Evolutionary conservation across 2,329 filamentous ascomycete species (phyloP), one percentile per base, ranked within the genome.

Genomic region (Claviceps sp.): DNA sequence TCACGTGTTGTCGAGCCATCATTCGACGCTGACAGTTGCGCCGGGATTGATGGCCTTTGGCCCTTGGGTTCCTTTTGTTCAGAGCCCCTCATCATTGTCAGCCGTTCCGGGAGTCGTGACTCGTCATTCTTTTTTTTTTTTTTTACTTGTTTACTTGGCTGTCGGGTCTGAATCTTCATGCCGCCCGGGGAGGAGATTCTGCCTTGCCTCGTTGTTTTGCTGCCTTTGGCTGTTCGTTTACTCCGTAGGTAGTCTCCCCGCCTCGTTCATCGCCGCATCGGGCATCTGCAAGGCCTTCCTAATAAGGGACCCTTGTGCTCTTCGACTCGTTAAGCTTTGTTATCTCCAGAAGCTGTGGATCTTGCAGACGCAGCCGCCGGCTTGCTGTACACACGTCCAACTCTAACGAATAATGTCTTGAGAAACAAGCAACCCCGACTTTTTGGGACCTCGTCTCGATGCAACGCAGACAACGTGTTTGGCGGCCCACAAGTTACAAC

Each of bases 381-480:
- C 20, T 26, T 26, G 14, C n/a, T 34, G 22, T 43, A 3, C 9
- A 34, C 9, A 34, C 29, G 29, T 34, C 29, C 29, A 22, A 3
- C 14, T 43, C 11, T 23, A 20, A 22, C 20, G 40, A 23, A 23
- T 11, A 43, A 43, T 11, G 40, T 43, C 20, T 14, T 43, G 17
- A 20, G 40, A 43, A 20, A 23, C 22, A 22, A 43, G 40, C 20
- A 34, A 34, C 29, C 29, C 29, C 29, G 29, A 34, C 29, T 11
- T 34, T 13, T 22, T 22, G 17, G 40, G 11, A 6, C 40, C 40
- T 43, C 16, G 16, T 37, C 29, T 44, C 36, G 34, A 43, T 48
- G 46, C 40, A 45, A 46, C 52, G 23, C 20, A 17, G 37, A 51
- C 49, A 53, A 53, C 49, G 52, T 53, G 52, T 43, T 49, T 49